These are phyloP conservation scores for Xylaria intraflava DNA, from an alignment of 495 filamentous ascomycete species.

Conservation along the genomic window DNA sequence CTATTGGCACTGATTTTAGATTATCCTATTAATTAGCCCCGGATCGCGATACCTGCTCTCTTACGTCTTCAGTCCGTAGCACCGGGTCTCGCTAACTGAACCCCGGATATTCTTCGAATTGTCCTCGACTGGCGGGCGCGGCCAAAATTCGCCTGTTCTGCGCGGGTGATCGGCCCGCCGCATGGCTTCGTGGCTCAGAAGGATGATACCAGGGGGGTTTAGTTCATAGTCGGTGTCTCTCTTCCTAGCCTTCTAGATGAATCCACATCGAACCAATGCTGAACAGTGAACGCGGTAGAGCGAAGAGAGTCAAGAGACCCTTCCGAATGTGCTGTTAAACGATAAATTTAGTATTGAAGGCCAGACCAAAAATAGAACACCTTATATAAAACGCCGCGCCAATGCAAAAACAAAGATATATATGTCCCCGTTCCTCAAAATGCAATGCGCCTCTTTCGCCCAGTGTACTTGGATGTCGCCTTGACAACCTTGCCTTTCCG, in stretches of 20 bases:
- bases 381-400: conserved; percentile 11
- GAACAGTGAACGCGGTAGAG: too few relatives aligned
- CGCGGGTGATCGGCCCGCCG: too few relatives aligned
- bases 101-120: too few relatives aligned
- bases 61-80: too few relatives aligned
- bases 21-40: too few relatives aligned
- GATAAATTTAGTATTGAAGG: background rate
- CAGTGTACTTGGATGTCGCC: conserved; percentile 83
- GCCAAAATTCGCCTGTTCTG: too few relatives aligned
- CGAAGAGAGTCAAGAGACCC: background rate
- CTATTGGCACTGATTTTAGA: too few relatives aligned
- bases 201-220: background rate
- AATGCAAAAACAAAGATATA: conserved; percentile 21
- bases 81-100: too few relatives aligned
- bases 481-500: conserved; percentile 92
- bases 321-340: background rate
- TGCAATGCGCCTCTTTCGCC: conserved; percentile 64
- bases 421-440: conserved; percentile 30
- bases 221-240: background rate
- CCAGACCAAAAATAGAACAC: background rate
- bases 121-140: too few relatives aligned
- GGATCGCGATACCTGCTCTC: too few relatives aligned
- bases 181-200: background rate
- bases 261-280: background rate
- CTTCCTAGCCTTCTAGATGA: too few relatives aligned